Evolutionary conservation across 306 rosid genomes (phyloP), one percentile per base, ranked within the genome.

Genomic region (Casuarina glauca): DNA sequence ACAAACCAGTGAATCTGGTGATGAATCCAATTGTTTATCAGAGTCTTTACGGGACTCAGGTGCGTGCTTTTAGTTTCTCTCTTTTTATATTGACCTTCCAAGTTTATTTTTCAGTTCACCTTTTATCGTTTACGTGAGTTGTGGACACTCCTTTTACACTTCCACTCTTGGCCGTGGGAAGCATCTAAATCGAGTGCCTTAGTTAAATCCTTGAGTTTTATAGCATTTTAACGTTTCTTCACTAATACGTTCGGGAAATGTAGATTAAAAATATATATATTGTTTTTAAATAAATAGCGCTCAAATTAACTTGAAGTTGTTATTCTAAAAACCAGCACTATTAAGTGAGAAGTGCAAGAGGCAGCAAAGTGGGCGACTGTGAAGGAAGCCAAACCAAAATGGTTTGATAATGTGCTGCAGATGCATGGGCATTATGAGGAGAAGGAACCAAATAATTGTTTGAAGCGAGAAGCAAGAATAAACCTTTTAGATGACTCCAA

Each of bases 1-100:
- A 42, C 63, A 85, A 49, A 82, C 71, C 80, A 89, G 90, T 42
- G 70, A 49, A 48, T 69, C 66, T 78, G 75, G 71, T 43, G 74
- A 66, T 74, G 76, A 55, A 62, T 2, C 67, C 8, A 73, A 77
- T 35, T 50, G 77, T 26, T 60, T 81, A 8, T 67, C 85, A 19
- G 72, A 70, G 32, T 69, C 79, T 69, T 36, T 52, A 51, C 50
- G 63, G 63, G 81, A 32, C 55, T 69, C 76, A 49, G 88, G 91
- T 86, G 62, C 76, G 81, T 79, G 55, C 48, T 54, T 63, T 66
- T 39, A 52, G 48, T 38, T 54, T 61, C 57, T 69, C 57, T 51
- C 53, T 10, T 17, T 4, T 44, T 70, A 9, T 62, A 35, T 7
- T 51, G 13, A 35, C 69, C n/a, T 20, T 9, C 12, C 19, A 51